phyloP scores from a whole-genome alignment of 2,329 filamentous ascomycete species.

The Penicillium concentricum region DNA sequence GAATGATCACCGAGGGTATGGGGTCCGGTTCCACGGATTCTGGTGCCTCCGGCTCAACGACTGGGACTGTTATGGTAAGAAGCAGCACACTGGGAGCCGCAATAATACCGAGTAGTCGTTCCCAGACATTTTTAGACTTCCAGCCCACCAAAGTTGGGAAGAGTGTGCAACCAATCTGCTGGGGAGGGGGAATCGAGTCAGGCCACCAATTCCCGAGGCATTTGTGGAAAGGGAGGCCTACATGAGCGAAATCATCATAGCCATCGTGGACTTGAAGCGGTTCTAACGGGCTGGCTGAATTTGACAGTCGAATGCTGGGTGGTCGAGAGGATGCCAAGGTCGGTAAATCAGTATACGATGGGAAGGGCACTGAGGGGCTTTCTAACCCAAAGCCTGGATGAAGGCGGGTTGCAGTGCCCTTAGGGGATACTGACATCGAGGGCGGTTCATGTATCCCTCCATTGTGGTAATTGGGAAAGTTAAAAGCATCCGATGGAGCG shows the following conservation, averaged over 20 bases:
- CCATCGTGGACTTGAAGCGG: slow-evolving; percentile 28
- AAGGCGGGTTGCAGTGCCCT: slow-evolving; percentile 19
- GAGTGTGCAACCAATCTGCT: slow-evolving; percentile 68
- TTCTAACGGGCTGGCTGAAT: slow-evolving; percentile 38
- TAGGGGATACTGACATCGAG: slow-evolving; percentile 32
- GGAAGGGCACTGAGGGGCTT: slow-evolving; percentile 63
- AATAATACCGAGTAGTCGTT: slow-evolving; percentile 75
- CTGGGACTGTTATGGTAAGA: slow-evolving; percentile 84
- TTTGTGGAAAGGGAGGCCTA: slow-evolving; percentile 38
- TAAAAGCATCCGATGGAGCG: slow-evolving; percentile 42
- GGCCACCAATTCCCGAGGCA: slow-evolving; percentile 73
- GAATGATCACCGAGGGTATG: slow-evolving; percentile 26
- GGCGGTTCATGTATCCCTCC: slow-evolving; percentile 23
- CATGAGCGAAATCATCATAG: slow-evolving; percentile 37
- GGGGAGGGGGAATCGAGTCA: slow-evolving; percentile 68
- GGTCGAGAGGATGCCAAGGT: slow-evolving; percentile 45
- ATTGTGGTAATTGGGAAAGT: slow-evolving; percentile 39
- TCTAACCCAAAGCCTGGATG: slow-evolving; percentile 14
- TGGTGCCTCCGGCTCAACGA: slow-evolving; percentile 69
- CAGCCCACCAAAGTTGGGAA: slow-evolving; percentile 87
- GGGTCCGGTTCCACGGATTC: slow-evolving; percentile 48
- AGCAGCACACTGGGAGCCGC: slow-evolving; percentile 90
- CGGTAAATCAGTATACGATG: slow-evolving; percentile 63
- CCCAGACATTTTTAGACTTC: slow-evolving; percentile 78
- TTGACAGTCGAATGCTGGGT: slow-evolving; percentile 57